Evolutionary conservation across 108 stramenopile species (phyloP), one percentile per base, ranked within the genome.

Genomic region (Licmophora abbreviata): DNA sequence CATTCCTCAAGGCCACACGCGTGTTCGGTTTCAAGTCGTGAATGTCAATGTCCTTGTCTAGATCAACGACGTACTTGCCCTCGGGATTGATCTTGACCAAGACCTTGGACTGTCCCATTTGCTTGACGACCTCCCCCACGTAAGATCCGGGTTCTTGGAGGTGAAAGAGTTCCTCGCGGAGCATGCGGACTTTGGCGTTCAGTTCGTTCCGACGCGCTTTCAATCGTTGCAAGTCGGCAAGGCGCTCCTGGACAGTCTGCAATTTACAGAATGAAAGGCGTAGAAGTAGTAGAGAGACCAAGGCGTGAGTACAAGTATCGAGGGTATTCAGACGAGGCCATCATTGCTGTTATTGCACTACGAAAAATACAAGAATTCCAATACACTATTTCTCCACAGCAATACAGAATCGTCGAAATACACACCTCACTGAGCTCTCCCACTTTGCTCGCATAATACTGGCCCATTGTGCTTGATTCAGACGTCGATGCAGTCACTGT

Each of bases 81-180:
- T 98, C 99, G 10, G 96, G 96, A 56, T 97, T 85, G 52, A 99
- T 95, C 66, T 99, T 97, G 34, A 96, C 95, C 22, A 98, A 63
- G 0, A 97, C 94, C 63, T 98, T 99, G 58, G 86, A 90, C 65
- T 96, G 95, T 15, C 96, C 96, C 99, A 99, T 99, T 56, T 89
- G 86, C 63, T 99, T 97, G 47, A 99, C 93, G 46, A 99, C 97
- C 72, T 99, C 99, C 46, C 99, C 99, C 24, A 99, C 96, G 74
- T 96, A 96, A 11, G 82, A 85, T 15, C 96, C 99, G 0, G 97
- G 95, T 59, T 99, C 97, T 68, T 98, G 97, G 38, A 99, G 74
- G 63, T 97, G 93, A 51, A 92, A 70, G 33, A 99, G 85, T 72
- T 99, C 99, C 46, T 99, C 98, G 33, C 96, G 86, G 30, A 97